Percentiles rank a stretch among this genome's conserved stretches.
Evolutionary conservation across 139 green algal species (phyloP).

Genomic region (Mychonastes homosphaera): DNA sequence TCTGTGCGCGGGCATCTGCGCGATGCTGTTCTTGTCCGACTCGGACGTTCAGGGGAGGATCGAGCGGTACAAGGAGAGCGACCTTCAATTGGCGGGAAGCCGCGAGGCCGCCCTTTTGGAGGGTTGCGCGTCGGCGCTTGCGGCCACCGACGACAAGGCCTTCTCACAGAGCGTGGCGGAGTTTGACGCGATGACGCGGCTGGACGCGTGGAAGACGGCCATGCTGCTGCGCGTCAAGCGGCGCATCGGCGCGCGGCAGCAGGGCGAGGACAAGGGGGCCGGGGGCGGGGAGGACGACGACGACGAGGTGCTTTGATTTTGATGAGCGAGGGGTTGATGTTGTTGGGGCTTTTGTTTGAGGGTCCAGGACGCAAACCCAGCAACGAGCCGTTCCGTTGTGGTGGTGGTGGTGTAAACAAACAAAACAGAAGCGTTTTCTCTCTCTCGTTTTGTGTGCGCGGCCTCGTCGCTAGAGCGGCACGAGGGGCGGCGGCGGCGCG

Average conservation of each 20-base stretch:
- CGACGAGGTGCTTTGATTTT: slow-evolving; percentile 20
- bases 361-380: too few species aligned
- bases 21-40: slow-evolving; percentile 40
- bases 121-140: slow-evolving; percentile 41
- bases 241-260: slow-evolving; percentile 21
- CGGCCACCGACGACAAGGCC: slow-evolving; percentile 52
- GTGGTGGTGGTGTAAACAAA: too few species aligned
- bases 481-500: too few species aligned
- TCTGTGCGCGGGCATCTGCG: slow-evolving; percentile 85
- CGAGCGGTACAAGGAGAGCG: slow-evolving; percentile 71
- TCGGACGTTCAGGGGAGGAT: slow-evolving; percentile 38
- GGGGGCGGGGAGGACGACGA: slow-evolving; percentile 1
- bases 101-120: slow-evolving; percentile 55
- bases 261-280: slow-evolving; percentile 13
- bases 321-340: too few species aligned
- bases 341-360: too few species aligned
- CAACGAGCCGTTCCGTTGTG: too few species aligned
- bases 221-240: slow-evolving; percentile 26
- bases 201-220: slow-evolving; percentile 76
- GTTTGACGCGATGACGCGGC: slow-evolving; percentile 78
- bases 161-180: slow-evolving; percentile 78
- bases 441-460: too few species aligned
- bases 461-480: too few species aligned
- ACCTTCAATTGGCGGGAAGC: slow-evolving; percentile 56
- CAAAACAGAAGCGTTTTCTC: too few species aligned